Evolutionary conservation across 202 grass and related monocot species (phyloP).

Genomic region (Schoenoplectus triqueter): DNA sequence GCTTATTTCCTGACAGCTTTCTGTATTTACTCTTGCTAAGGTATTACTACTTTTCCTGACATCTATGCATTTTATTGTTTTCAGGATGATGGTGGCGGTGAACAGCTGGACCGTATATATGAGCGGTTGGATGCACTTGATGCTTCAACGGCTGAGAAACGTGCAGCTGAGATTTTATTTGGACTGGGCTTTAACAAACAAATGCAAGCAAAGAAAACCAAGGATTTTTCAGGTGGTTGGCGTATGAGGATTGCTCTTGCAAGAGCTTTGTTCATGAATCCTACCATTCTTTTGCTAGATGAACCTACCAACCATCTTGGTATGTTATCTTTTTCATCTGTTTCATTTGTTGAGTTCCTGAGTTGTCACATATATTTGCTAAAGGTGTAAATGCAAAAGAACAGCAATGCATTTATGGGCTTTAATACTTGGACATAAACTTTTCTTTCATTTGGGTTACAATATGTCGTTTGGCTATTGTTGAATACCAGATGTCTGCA

Average conservation of each 20-base stretch:
- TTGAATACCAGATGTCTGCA: neutral
- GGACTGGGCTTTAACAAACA: slow-evolving; percentile 90
- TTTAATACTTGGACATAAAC: neutral
- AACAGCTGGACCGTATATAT: slow-evolving; percentile 79
- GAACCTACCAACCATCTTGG: slow-evolving; percentile 98
- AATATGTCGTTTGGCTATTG: neutral
- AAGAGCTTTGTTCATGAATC: slow-evolving; percentile 94
- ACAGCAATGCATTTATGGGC: neutral
- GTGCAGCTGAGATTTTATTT: slow-evolving; percentile 89
- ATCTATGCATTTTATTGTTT: slow-evolving; percentile 16
- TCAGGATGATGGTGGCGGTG: slow-evolving; percentile 89
- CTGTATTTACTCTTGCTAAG: slow-evolving; percentile 4
- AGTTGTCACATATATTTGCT: neutral
- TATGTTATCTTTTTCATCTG: slow-evolving; percentile 34
- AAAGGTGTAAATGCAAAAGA: neutral
- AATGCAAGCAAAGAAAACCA: slow-evolving; percentile 94
- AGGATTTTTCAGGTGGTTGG: slow-evolving; percentile 94
- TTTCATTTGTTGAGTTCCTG: slow-evolving; percentile 14
- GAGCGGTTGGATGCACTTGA: slow-evolving; percentile 88
- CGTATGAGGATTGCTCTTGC: slow-evolving; percentile 96
- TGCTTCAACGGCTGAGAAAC: slow-evolving; percentile 89
- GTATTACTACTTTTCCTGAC: neutral
- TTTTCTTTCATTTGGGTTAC: neutral
- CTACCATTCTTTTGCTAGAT: slow-evolving; percentile 95
- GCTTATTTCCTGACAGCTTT: neutral